phyloP scores from a whole-genome alignment of 2,329 filamentous ascomycete species.

The Knufia fluminis region DNA sequence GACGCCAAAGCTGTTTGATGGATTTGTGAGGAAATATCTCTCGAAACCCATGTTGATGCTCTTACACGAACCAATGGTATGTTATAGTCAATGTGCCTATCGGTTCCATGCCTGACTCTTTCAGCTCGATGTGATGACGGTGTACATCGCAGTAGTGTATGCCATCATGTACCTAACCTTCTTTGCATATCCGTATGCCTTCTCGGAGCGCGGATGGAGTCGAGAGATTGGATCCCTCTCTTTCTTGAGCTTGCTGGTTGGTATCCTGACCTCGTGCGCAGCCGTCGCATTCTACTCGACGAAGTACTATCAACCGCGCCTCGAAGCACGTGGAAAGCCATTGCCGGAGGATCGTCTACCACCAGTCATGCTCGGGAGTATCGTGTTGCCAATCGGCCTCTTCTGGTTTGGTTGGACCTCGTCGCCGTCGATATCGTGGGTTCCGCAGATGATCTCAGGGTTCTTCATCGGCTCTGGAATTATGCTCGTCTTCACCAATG shows the following conservation, averaged over 20 bases:
- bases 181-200: slow-evolving; percentile 82
- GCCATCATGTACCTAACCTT: slow-evolving; percentile 83
- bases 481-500: slow-evolving; percentile 61
- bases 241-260: slow-evolving; percentile 62
- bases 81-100: slow-evolving; percentile 51
- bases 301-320: slow-evolving; percentile 55
- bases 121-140: slow-evolving; percentile 63
- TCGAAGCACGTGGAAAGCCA: slow-evolving; percentile 62
- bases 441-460: slow-evolving; percentile 66
- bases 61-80: slow-evolving; percentile 53
- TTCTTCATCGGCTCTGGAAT: slow-evolving; percentile 73
- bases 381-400: slow-evolving; percentile 45
- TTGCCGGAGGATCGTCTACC: slow-evolving; percentile 56
- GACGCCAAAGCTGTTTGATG: slow-evolving; percentile 12
- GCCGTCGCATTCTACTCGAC: slow-evolving; percentile 64
- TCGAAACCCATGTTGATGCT: slow-evolving; percentile 59
- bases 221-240: slow-evolving; percentile 64
- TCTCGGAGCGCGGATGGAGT: slow-evolving; percentile 66
- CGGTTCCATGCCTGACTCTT: slow-evolving; percentile 67
- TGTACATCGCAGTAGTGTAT: slow-evolving; percentile 67
- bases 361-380: slow-evolving; percentile 44
- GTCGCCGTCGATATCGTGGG: slow-evolving; percentile 50
- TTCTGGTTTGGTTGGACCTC: slow-evolving; percentile 53
- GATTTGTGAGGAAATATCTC: slow-evolving; percentile 15
- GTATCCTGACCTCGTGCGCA: slow-evolving; percentile 44